These are phyloP conservation scores for Dipteronia dyeriana DNA, from an alignment of 345 rosid genomes.

Conservation along the genomic window DNA sequence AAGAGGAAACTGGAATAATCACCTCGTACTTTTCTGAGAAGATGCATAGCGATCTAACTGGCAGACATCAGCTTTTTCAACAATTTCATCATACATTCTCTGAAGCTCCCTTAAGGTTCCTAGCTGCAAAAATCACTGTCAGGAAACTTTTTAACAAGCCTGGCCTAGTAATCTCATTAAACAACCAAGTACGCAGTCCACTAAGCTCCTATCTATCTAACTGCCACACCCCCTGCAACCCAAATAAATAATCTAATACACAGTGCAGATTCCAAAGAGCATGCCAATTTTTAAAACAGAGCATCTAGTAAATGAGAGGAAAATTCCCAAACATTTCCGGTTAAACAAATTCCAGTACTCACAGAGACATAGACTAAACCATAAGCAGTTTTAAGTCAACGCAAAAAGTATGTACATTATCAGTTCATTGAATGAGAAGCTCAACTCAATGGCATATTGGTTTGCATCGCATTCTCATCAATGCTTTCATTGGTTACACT, in stretches of 20 bases:
- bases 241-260: not conserved
- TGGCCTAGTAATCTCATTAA: slow-evolving; percentile 1
- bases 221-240: not conserved
- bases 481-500: not conserved
- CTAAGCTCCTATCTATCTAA: not conserved
- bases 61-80: slow-evolving; percentile 79
- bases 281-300: not conserved
- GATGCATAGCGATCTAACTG: slow-evolving; percentile 86
- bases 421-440: slow-evolving; percentile 5
- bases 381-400: not conserved
- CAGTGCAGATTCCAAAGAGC: not conserved
- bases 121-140: slow-evolving; percentile 43
- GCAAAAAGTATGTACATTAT: not conserved
- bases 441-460: not conserved
- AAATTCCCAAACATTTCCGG: not conserved
- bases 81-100: slow-evolving; percentile 83
- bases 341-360: not conserved
- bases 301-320: not conserved
- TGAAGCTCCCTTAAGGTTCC: slow-evolving; percentile 86
- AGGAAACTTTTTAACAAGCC: slow-evolving; percentile 18
- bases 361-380: slow-evolving; percentile 7
- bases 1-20: slow-evolving; percentile 19
- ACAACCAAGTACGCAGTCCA: not conserved
- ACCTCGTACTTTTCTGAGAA: slow-evolving; percentile 82
- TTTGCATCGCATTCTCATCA: slow-evolving; percentile 1